phyloP scores from a whole-genome alignment of 176 grass and related monocot species.

The Alopecurus myosuroides region DNA sequence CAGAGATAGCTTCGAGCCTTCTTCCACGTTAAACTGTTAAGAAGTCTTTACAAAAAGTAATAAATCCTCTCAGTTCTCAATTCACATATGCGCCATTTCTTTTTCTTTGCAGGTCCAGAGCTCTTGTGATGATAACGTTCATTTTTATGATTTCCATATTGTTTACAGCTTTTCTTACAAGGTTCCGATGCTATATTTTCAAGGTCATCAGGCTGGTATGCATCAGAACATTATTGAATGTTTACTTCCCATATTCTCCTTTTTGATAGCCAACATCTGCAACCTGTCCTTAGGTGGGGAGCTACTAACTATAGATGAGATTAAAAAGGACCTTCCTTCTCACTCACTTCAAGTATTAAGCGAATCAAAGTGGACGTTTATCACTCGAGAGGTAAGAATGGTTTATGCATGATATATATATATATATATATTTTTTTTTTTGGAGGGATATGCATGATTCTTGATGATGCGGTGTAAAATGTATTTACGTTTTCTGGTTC shows the following conservation, averaged over 20 bases:
- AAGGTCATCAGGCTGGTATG: conserved; percentile 58
- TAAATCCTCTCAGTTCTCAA: background rate
- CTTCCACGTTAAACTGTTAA: background rate
- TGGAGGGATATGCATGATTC: background rate
- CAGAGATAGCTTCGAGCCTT: background rate
- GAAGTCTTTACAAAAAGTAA: background rate
- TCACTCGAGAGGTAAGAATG: conserved; percentile 75
- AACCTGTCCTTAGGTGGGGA: conserved; percentile 57
- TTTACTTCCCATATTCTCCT: background rate
- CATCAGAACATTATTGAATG: background rate
- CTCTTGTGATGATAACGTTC: conserved; percentile 24
- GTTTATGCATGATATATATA: background rate
- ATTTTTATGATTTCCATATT: conserved; percentile 86
- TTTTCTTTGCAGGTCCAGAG: conserved; percentile 47
- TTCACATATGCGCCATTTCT: background rate
- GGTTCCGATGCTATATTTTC: conserved; percentile 87
- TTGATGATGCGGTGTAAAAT: background rate
- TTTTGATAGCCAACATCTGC: conserved; percentile 9
- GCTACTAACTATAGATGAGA: conserved; percentile 56
- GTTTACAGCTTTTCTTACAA: conserved; percentile 79
- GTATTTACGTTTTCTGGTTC: background rate
- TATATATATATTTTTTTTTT: no score
- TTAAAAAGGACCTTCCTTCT: conserved; percentile 58
- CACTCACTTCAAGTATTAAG: conserved; percentile 42
- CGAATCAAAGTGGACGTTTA: conserved; percentile 89